phyloP scores from a whole-genome alignment of 2,329 filamentous ascomycete species.

The Sporothrix sp. region DNA sequence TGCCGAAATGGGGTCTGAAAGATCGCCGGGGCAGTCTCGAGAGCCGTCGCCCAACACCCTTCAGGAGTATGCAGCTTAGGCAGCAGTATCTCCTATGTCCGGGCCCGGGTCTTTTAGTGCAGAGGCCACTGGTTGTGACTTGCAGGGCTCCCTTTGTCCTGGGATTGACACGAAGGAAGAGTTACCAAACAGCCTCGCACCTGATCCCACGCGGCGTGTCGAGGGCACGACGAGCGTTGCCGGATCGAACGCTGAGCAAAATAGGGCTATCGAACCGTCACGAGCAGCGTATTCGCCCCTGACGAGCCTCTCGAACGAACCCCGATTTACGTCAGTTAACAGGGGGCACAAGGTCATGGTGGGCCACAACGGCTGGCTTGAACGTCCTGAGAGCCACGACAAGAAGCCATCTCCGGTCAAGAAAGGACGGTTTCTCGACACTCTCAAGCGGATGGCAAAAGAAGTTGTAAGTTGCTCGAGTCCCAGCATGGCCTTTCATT shows the following conservation, averaged over 20 bases:
- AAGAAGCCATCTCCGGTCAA: slow-evolving; percentile 23
- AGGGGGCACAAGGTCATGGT: slow-evolving; percentile 42
- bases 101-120: neutral
- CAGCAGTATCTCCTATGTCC: slow-evolving; percentile 12
- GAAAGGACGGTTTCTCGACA: slow-evolving; percentile 33
- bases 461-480: slow-evolving; percentile 35
- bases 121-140: neutral
- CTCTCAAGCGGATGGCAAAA: slow-evolving; percentile 43
- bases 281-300: slow-evolving; percentile 33
- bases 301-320: slow-evolving; percentile 32
- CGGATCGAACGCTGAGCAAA: neutral
- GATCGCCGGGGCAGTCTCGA: neutral
- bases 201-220: neutral
- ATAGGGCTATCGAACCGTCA: neutral
- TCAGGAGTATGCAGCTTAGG: slow-evolving; percentile 17
- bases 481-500: too few relatives aligned
- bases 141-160: neutral
- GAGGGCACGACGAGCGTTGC: neutral
- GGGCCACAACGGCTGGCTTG: slow-evolving; percentile 48
- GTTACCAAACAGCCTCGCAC: neutral
- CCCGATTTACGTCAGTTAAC: slow-evolving; percentile 25
- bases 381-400: slow-evolving; percentile 29
- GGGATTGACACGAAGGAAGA: neutral
- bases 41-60: slow-evolving; percentile 7
- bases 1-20: slow-evolving; percentile 3